Evolutionary conservation across 805 yeast species (phyloP), one percentile per base, ranked within the genome.

Genomic region (Kazachstania kunashirensis): DNA sequence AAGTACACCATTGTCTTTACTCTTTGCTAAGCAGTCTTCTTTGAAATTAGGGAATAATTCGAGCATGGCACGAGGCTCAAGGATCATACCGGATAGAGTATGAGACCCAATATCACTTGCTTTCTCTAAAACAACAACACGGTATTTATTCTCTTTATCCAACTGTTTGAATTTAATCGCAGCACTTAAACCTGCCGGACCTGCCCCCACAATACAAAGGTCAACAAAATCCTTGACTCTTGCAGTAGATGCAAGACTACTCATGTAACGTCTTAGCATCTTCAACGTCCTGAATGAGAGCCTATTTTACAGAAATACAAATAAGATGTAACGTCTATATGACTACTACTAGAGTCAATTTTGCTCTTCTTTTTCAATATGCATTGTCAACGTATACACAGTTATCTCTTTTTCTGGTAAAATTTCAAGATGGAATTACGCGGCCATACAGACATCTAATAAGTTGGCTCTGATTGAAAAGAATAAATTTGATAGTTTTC

Each of bases 161-260:
- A 89, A 62, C 56, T 88, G 96, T 58, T 92, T 92, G 42, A 85
- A 66, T 47, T 73, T 71, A 44, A 92, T 92, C 10, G 97, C 97
- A 2, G 98, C 80, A 1, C 96, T 88, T 34, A 92, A 65, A 3
- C 98, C 98, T 1, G 97, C 94, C 6, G 97, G 97, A 0, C 98
- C 98, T 24, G 94, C 97, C 29, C 98, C 98, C 2, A 92, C 95
- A 35, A 92, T 85, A 51, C 94, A 83, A 16, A 92, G 95, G 58
- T 92, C 98, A 11, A 84, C 96, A 23, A 75, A 73, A 53, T 92
- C 98, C 11, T 69, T 73, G 5, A 83, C 94, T 39, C 97, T 67
- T 44, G 42, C 42, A n/a, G 29, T 31, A 14, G 33, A n/a, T 7
- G 23, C 6, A 7, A 33, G 19, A 8, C 30, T 30, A 23, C 29